phyloP scores from a whole-genome alignment of 345 rosid species.

The Eucalyptus cloeziana region DNA sequence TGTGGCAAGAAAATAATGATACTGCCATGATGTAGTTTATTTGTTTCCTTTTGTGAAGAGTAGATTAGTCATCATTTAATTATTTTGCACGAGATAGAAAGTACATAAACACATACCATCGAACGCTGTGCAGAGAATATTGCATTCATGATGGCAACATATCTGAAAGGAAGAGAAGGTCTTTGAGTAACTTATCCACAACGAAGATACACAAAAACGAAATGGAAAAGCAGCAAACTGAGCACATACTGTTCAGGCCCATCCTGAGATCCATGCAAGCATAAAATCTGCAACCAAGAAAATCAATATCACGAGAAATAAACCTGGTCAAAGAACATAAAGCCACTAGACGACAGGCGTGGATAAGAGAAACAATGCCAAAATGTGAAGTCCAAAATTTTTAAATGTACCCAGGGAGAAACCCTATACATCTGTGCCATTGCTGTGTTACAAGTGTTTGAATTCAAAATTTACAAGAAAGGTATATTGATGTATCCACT shows the following conservation, averaged over 20 bases:
- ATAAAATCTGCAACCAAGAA: constrained; percentile 53
- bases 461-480: background rate
- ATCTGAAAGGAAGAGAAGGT: constrained; percentile 36
- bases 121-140: constrained; percentile 93
- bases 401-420: background rate
- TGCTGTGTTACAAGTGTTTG: background rate
- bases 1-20: background rate
- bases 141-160: constrained; percentile 93
- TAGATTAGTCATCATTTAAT: background rate
- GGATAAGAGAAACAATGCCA: background rate
- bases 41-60: background rate
- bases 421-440: background rate
- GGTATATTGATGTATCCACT: background rate
- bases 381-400: background rate
- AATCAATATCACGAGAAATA: background rate
- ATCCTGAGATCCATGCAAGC: constrained; percentile 97
- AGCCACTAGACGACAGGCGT: background rate
- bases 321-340: background rate
- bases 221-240: background rate
- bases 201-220: background rate
- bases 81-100: background rate
- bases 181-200: background rate
- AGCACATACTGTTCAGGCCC: constrained; percentile 90
- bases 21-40: background rate
- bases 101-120: constrained; percentile 32